These are phyloP conservation scores for Agapanthus africanus DNA, from an alignment of 106 monocot species.

Conservation along the genomic window DNA sequence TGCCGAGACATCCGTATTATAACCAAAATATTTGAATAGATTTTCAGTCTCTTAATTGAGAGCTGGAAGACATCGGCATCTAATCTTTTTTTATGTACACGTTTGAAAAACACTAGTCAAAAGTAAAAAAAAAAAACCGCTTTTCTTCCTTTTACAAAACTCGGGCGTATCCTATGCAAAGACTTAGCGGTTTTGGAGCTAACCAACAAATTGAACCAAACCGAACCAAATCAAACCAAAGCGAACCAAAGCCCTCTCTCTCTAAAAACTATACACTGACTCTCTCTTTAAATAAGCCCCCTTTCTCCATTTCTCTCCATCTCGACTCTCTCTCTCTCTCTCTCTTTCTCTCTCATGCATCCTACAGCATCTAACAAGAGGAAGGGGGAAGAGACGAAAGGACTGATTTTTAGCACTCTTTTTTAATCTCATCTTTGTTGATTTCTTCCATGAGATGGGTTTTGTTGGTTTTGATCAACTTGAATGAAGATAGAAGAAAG, in stretches of 20 bases:
- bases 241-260: neutral
- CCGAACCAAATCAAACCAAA: too few species aligned
- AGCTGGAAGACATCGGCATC: too few species aligned
- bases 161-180: too few species aligned
- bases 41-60: too few species aligned
- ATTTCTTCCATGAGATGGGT: too few species aligned
- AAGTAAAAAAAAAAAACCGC: too few species aligned
- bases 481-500: neutral
- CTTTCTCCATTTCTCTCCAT: neutral
- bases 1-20: too few species aligned
- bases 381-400: slow-evolving; percentile 6
- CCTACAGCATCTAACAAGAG: neutral
- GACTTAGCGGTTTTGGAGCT: slow-evolving; percentile 1
- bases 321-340: neutral
- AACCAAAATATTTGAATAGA: too few species aligned
- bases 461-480: neutral
- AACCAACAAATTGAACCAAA: slow-evolving; percentile 1
- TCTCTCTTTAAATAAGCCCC: slow-evolving; percentile 9
- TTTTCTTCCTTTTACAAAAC: too few species aligned
- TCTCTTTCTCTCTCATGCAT: neutral
- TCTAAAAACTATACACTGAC: neutral
- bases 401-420: slow-evolving; percentile 1
- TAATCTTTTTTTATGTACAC: too few species aligned
- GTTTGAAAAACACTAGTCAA: too few species aligned
- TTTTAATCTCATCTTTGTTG: too few species aligned